Evolutionary conservation across 2,329 filamentous ascomycete genomes (phyloP), one percentile per base, ranked within the genome.

Genomic region (Coniochaeta prunicola): DNA sequence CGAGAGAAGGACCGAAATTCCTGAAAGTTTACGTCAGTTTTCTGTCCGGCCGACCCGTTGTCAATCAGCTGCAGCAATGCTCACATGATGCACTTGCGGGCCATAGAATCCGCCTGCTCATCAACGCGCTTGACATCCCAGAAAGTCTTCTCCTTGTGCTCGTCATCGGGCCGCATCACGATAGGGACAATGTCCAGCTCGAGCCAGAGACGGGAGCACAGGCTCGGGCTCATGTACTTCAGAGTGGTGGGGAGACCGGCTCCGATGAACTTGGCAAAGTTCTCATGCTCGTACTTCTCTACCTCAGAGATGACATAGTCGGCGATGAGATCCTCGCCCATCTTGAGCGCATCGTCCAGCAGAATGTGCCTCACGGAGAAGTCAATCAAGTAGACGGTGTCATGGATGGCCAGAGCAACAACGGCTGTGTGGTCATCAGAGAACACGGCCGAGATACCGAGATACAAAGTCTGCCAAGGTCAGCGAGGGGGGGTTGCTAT

Each of bases 41-140:
- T 63, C 63, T n/a, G 36, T 38, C 15, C n/a, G 17, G 36, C 17
- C 15, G n/a, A n/a, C n/a, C 48, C n/a, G n/a, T 54, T 38, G 21
- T 30, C n/a, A 17, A 30, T 7, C 26, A 36, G 15, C 45, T 34
- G 13, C 40, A 9, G 13, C 1, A 30, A 17, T 48, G 74, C 81
- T 72, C 73, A 89, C 86, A 86, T 82, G 62, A 92, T 80, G 69
- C 88, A 91, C 75, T 92, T 92, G 61, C 90, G 80, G 1, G 87
- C 87, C 82, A 92, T 89, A 0, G 87, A 89, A 68, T 93, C 90
- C 1, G 90, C 89, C 70, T 92, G 86, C 69, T 94, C 90, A 65
- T 92, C 90, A 4, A 92, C 80, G n/a, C 79, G 75, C 68, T 85
- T 84, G 34, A 74, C 70, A 53, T 80, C 75, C 78, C 81, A 83